phyloP scores from a whole-genome alignment of 495 filamentous ascomycete species.

The Penicillium silybi region DNA sequence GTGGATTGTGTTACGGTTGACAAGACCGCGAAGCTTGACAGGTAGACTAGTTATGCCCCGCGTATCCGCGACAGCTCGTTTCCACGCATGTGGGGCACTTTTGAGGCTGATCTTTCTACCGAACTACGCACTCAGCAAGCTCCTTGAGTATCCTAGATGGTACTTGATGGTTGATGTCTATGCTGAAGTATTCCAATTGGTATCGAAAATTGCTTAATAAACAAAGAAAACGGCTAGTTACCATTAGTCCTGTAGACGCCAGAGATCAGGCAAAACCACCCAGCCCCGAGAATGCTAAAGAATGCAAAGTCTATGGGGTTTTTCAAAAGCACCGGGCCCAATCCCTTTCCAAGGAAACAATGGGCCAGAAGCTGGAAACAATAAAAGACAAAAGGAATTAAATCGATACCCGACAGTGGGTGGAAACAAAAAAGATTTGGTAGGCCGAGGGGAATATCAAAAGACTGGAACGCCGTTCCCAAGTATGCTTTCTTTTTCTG shows the following conservation, averaged over 20 bases:
- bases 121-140: neutral
- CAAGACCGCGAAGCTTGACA: neutral
- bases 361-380: neutral
- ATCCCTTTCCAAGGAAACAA: neutral
- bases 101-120: constrained; percentile 9
- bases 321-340: neutral
- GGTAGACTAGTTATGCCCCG: constrained; percentile 1
- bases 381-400: neutral
- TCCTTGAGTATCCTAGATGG: neutral
- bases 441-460: neutral
- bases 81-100: constrained; percentile 6
- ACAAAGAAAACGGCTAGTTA: neutral
- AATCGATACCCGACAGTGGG: neutral
- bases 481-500: constrained; percentile 7
- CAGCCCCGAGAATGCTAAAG: neutral
- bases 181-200: neutral
- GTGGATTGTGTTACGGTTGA: too few relatives aligned
- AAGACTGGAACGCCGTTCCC: neutral
- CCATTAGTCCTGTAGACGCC: neutral
- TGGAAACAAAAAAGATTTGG: neutral
- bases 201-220: neutral
- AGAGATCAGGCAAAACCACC: neutral
- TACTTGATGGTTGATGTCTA: neutral
- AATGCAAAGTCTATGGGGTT: neutral
- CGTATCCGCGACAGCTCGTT: too few relatives aligned